A percentile compares a stretch with the other conserved stretches of the same genome.
phyloP scores from a whole-genome alignment of 2,329 filamentous ascomycete genomes.

The Orbilia quercus region DNA sequence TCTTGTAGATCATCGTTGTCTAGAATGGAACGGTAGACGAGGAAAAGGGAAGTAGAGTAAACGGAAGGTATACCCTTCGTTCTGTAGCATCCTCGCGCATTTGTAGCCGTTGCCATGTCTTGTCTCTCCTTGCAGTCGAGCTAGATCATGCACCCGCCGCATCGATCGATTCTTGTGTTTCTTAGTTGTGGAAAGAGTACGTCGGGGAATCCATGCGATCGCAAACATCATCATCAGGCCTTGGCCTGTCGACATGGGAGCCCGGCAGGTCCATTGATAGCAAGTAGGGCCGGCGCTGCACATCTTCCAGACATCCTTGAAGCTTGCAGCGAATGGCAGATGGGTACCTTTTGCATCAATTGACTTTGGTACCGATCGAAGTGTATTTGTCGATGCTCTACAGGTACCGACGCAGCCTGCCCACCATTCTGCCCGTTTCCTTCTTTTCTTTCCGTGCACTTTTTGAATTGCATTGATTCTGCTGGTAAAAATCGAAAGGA shows the following conservation, averaged over 20 bases:
- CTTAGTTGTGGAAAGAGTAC: slow-evolving; percentile 11
- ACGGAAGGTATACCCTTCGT: slow-evolving; percentile 43
- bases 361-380: slow-evolving; percentile 51
- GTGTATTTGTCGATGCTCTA: slow-evolving; percentile 46
- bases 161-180: not conserved
- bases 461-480: slow-evolving; percentile 20
- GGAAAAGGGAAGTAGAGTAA: slow-evolving; percentile 3
- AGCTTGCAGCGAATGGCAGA: slow-evolving; percentile 37
- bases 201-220: slow-evolving; percentile 24
- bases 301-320: slow-evolving; percentile 28
- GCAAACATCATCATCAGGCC: slow-evolving; percentile 25
- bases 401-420: slow-evolving; percentile 41
- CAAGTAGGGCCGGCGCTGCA: slow-evolving; percentile 42
- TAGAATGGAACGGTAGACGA: slow-evolving; percentile 11
- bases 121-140: slow-evolving; percentile 2
- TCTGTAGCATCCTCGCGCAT: slow-evolving; percentile 9
- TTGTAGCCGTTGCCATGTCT: slow-evolving; percentile 30
- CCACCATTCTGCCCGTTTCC: slow-evolving; percentile 1
- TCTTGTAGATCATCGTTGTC: slow-evolving; percentile 21
- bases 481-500: slow-evolving; percentile 21
- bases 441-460: not conserved
- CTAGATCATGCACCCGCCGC: slow-evolving; percentile 5
- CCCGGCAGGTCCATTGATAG: slow-evolving; percentile 29
- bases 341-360: slow-evolving; percentile 46
- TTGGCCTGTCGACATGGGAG: slow-evolving; percentile 34